Percentiles rank a stretch among this genome's conserved stretches.
phyloP scores from a whole-genome alignment of 495 filamentous ascomycete species.

The Neurospora hispaniola region DNA sequence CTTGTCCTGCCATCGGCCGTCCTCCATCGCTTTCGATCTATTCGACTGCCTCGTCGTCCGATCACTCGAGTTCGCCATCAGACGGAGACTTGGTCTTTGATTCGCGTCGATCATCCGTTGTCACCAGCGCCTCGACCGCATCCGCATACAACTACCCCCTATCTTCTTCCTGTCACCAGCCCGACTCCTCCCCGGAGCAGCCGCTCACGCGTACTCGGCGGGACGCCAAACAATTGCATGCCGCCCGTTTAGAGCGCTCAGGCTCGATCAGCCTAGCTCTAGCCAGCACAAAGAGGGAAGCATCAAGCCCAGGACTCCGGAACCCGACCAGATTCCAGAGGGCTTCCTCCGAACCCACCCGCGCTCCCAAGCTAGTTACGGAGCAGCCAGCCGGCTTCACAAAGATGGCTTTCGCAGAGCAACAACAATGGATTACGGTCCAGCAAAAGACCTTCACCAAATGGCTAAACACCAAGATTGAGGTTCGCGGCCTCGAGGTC shows the following conservation, averaged over 20 bases:
- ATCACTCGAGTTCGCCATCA: conserved; percentile 11
- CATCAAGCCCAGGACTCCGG: conserved; percentile 3
- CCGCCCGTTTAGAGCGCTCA: conserved; percentile 21
- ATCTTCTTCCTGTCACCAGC: neutral
- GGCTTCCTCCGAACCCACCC: conserved; percentile 17
- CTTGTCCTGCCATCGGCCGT: conserved; percentile 5
- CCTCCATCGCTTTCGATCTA: conserved; percentile 19
- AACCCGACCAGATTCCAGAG: conserved; percentile 19
- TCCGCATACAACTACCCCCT: neutral
- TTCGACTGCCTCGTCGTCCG: conserved; percentile 12
- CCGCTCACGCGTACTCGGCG: conserved; percentile 18
- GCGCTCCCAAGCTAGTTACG: conserved; percentile 9
- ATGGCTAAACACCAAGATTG: conserved; percentile 96
- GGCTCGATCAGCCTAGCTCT: conserved; percentile 23
- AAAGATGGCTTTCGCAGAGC: conserved; percentile 46
- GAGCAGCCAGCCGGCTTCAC: conserved; percentile 4
- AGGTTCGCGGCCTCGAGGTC: conserved; percentile 59
- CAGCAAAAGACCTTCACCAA: conserved; percentile 99
- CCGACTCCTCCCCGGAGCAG: neutral
- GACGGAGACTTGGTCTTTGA: conserved; percentile 14
- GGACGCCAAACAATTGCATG: conserved; percentile 26
- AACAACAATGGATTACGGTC: conserved; percentile 91
- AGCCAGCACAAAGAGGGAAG: conserved; percentile 14
- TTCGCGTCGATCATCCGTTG: conserved; percentile 19
- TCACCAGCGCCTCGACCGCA: conserved; percentile 16